Evolutionary conservation across 371 early-diverging fungal species (phyloP), one percentile per base, ranked within the genome.

Genomic region (Apophysomyces trapeziformis): DNA sequence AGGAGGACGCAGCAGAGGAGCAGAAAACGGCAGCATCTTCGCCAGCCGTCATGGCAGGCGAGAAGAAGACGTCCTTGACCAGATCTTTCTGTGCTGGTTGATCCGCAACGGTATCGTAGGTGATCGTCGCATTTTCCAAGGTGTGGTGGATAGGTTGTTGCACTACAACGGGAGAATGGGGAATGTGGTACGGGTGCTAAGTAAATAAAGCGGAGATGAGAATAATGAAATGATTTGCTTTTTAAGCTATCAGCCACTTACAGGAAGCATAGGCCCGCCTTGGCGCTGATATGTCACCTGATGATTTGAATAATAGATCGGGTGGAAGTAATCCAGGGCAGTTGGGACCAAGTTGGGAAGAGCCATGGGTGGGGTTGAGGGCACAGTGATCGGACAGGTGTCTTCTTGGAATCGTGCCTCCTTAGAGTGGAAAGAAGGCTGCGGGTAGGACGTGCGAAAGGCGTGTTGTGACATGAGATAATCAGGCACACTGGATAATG

Each of bases 31-130:
- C 8, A 13, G 41, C 41, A 8, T 70, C 63, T 7, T 61, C 61
- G 35, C 11, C 68, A 3, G 67, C 63, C 18, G 38, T 58, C 71
- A 80, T 74, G 2, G 81, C 76, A 26, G 78, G 81, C 5, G 81
- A 81, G 35, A 81, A 78, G 37, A 81, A 81, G 4, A 81, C 81
- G 35, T 81, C 81, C 63, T 81, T 81, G 46, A 81, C 81, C 5
- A 80, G 61, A 44, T 81, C 81, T 36, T 72, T 73, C 63, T 77
- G 80, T 16, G 63, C 43, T 32, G 65, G 47, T 14, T 69, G 69
- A 9, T 74, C 69, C 7, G 67, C 57, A 8, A 70, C 71, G 21
- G 44, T 68, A 61, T 80, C 80, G 71, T 75, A 83, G 16, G 76
- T 74, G 57, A 83, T 83, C 5, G 80, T 83, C 11, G 78, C 77